phyloP scores from a whole-genome alignment of 2,329 filamentous ascomycete species.

The Aspergillus pseudotamarii region DNA sequence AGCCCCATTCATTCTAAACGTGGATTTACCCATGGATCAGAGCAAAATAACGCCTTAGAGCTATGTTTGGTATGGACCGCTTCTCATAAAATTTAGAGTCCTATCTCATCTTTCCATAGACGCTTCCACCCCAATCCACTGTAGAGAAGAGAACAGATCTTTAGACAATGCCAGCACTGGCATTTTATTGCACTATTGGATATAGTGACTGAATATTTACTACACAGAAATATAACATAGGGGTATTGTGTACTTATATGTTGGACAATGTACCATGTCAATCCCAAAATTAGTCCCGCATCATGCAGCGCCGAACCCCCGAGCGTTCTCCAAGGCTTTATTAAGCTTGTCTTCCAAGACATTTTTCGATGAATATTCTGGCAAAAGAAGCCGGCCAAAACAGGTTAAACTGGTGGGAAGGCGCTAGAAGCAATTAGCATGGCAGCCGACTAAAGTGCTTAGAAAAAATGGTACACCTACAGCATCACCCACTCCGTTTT shows the following conservation, averaged over 20 bases:
- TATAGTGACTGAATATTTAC: constrained; percentile 4
- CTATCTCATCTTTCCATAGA: not conserved
- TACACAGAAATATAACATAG: constrained; percentile 16
- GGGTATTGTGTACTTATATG: constrained; percentile 16
- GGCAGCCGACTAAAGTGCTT: not conserved
- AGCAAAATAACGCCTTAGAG: not conserved
- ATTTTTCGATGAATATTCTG: constrained; percentile 74
- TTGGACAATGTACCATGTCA: constrained; percentile 4
- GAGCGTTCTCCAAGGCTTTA: constrained; percentile 85
- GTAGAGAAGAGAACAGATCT: not conserved
- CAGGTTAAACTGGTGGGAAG: constrained; percentile 91
- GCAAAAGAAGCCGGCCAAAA: constrained; percentile 84
- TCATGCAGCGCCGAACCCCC: constrained; percentile 84
- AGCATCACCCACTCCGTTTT: constrained; percentile 67
- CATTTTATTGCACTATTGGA: not conserved
- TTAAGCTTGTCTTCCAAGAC: constrained; percentile 73
- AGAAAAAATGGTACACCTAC: constrained; percentile 29
- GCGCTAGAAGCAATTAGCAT: constrained; percentile 32
- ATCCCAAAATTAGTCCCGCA: constrained; percentile 5
- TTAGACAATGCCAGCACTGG: not conserved
- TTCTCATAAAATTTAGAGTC: not conserved
- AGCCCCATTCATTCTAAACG: not conserved
- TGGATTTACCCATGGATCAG: not conserved
- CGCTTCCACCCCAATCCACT: not conserved
- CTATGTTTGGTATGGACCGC: not conserved